Evolutionary conservation across 129 eudicot genomes (phyloP).

Genomic region (Lactuca saligna): DNA sequence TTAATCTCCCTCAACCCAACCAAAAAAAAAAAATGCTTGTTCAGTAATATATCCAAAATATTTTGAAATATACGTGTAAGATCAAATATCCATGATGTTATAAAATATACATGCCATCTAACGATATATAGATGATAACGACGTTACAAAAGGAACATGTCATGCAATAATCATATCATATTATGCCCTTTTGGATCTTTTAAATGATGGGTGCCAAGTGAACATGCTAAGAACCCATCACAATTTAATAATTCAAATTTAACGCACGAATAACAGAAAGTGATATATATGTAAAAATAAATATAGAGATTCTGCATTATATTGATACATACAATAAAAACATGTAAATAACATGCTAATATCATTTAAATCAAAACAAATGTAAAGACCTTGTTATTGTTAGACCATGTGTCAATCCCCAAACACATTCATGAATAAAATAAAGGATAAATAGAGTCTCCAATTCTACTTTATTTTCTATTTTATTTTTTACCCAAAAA

Average conservation of each 20-base stretch:
- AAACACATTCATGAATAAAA: no score
- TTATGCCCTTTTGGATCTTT: not conserved
- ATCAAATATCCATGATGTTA: not conserved
- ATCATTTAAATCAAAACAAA: no score
- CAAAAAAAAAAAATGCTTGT: not conserved
- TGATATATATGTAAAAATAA: not conserved
- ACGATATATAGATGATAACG: not conserved
- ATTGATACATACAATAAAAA: no score
- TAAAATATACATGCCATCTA: not conserved
- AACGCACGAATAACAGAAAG: not conserved
- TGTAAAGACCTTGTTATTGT: no score
- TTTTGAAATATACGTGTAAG: not conserved
- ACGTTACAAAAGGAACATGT: not conserved
- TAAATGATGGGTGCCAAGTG: not conserved
- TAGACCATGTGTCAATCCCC: no score
- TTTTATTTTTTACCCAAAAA: no score
- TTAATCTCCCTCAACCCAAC: no score
- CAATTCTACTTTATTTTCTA: no score
- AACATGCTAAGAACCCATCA: not conserved
- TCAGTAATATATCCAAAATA: not conserved
- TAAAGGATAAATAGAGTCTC: no score
- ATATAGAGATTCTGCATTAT: no score
- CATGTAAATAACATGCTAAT: no score
- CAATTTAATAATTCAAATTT: not conserved
- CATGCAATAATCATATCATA: not conserved